Conservation (phyloP, 75 land plant species). For the Pinus tabuliformis region DNA sequence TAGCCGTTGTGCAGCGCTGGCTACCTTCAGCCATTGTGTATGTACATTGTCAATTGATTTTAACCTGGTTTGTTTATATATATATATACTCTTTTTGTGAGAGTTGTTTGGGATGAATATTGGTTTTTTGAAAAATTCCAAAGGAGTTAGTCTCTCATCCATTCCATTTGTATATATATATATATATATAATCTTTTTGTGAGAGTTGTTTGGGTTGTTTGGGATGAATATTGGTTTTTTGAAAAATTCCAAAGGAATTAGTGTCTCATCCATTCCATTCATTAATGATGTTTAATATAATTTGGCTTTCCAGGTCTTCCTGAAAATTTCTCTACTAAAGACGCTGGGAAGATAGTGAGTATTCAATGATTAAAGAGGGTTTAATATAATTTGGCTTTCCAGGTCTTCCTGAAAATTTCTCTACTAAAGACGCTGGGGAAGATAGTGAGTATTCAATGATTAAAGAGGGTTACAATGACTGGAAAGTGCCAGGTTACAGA, state of each 20-base stretch:
- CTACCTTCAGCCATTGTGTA: no score
- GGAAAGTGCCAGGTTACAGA: slow-evolving; percentile 78
- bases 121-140: no score
- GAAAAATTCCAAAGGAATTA: no score
- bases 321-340: slow-evolving; percentile 70
- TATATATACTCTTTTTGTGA: neutral
- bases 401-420: slow-evolving; percentile 83
- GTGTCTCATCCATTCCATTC: no score
- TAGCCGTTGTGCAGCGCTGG: no score
- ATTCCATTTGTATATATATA: neutral
- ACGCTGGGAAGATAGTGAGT: slow-evolving; percentile 52
- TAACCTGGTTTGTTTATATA: neutral
- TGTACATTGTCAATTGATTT: no score
- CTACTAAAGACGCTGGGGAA: slow-evolving; percentile 48
- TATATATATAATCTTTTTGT: neutral
- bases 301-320: slow-evolving; percentile 60
- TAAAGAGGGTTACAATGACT: slow-evolving; percentile 71
- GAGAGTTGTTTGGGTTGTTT: no score
- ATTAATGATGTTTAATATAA: neutral
- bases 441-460: slow-evolving; percentile 56
- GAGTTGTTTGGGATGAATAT: no score
- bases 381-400: slow-evolving; percentile 13
- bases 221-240: no score
- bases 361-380: slow-evolving; percentile 44
- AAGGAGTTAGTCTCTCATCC: no score